Base-by-base conservation (phyloP, 441 rosid genomes). In the Lagerstroemia fauriei region DNA sequence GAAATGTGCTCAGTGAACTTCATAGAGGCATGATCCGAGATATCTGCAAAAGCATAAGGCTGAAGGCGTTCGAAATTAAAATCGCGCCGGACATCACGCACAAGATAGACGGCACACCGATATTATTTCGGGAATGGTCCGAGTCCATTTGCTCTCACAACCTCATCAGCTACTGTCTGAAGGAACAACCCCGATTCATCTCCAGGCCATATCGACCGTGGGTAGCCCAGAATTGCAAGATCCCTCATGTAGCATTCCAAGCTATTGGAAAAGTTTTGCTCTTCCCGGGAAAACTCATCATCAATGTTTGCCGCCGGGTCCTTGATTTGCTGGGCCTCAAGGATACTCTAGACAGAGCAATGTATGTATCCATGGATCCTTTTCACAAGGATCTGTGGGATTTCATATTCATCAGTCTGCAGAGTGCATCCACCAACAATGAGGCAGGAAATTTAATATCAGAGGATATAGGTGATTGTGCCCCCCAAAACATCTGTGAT, bases 381-480 rank as follows among this genome's bases (percentile, higher is more conserved):
- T 81, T 92, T 80, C 87, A 89, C 8, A 80, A 51, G 74, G 70
- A 89, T 27, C 84, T 92, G 20, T 92, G 95, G 94, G 7, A 51
- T 4, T 91, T 90, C 69, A 83, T 91, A 27, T 90, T 88, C 34
- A 0, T 47, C 0, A 90, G 90, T 76, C 74, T 92, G 44, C 85
- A 41, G 57, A 24, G 27, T 17, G 91, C 91, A 79, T 2, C 44
- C 44, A 38, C 6, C 44, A 38, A 38, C 44, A 38, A 38, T 38
- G 44, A 38, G 44, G 44, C 44, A 38, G 44, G 44, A 6, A 38
- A 38, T 2, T 38, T 38, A 38, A 38, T 38, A 38, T 38, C 44
- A 38, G 44, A 86, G 2, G 91, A 93, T 6, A 89, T 86, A 12
- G 93, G 93, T 9, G 89, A 91, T 3, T 88, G 92, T 90, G 78